These are phyloP conservation scores for Pyracantha coccinea DNA, from an alignment of 331 rosid species.

Conservation along the genomic window DNA sequence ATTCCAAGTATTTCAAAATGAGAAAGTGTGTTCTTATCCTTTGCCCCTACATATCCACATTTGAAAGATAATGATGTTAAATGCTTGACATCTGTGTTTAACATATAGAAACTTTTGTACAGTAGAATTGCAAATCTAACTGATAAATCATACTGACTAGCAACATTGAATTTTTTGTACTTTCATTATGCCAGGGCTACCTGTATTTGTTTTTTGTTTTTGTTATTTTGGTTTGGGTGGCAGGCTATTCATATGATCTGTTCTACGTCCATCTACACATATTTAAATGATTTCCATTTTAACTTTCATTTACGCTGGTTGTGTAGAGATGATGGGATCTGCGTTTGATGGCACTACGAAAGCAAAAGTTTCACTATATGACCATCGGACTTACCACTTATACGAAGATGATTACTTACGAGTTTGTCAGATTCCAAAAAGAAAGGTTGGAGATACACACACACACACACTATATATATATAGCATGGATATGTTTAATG, in stretches of 20 bases:
- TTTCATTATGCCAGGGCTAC: background rate
- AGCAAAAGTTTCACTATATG: slow-evolving; percentile 35
- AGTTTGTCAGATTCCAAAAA: slow-evolving; percentile 90
- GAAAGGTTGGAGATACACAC: slow-evolving; percentile 41
- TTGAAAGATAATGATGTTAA: background rate
- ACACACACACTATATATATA: background rate
- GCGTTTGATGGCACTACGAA: slow-evolving; percentile 15
- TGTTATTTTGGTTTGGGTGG: background rate
- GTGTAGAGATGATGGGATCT: slow-evolving; percentile 71
- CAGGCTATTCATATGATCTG: background rate
- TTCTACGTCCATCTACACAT: background rate
- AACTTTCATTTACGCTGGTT: slow-evolving; percentile 6
- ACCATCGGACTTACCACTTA: slow-evolving; percentile 53
- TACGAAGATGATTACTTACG: slow-evolving; percentile 66
- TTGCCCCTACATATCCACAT: background rate
- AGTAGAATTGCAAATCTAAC: background rate
- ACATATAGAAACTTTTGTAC: background rate
- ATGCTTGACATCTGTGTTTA: background rate
- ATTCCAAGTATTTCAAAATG: no score
- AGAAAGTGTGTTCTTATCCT: background rate
- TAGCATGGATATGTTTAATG: background rate
- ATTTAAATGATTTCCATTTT: background rate
- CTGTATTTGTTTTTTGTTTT: background rate
- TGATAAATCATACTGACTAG: background rate
- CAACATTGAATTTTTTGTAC: background rate